Evolutionary conservation across 345 rosid species (phyloP).

Genomic region (Salix brachista): DNA sequence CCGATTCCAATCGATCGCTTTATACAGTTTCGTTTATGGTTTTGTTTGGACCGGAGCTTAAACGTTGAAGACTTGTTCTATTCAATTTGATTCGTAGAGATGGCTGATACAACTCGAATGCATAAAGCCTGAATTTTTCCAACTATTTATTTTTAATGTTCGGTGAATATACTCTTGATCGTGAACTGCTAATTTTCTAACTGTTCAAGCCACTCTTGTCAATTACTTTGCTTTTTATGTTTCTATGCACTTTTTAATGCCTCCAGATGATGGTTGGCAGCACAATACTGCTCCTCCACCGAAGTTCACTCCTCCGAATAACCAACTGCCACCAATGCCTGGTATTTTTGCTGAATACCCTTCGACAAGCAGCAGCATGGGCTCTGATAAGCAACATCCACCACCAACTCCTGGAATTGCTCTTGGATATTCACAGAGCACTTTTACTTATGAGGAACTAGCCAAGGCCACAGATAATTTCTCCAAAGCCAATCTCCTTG

Average conservation of each 20-base stretch:
- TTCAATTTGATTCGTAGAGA: too few species aligned
- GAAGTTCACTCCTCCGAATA: conserved; percentile 20
- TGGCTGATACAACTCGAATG: too few species aligned
- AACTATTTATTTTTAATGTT: not conserved
- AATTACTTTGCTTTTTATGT: not conserved
- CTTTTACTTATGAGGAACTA: conserved; percentile 20
- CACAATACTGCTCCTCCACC: conserved; percentile 34
- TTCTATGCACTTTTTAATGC: not conserved
- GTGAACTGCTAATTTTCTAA: not conserved
- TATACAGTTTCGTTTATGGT: not conserved
- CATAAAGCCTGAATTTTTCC: too few species aligned
- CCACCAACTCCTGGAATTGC: conserved; percentile 4
- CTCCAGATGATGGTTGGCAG: conserved; percentile 38
- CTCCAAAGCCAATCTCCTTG: conserved; percentile 18
- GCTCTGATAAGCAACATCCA: conserved; percentile 11
- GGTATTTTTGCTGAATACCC: conserved; percentile 19
- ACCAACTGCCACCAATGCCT: not conserved
- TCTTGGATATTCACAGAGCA: conserved; percentile 9
- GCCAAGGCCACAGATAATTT: conserved; percentile 20
- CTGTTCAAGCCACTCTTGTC: not conserved
- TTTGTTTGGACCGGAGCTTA: not conserved
- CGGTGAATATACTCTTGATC: not conserved
- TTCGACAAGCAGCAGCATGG: conserved; percentile 8
- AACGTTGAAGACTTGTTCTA: not conserved
- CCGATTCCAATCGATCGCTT: not conserved